A percentile compares a stretch with the other conserved stretches of the same genome.
These are phyloP conservation scores for Backusella sp. DNA, from an alignment of 192 early-diverging fungal genomes.

Conservation along the genomic window DNA sequence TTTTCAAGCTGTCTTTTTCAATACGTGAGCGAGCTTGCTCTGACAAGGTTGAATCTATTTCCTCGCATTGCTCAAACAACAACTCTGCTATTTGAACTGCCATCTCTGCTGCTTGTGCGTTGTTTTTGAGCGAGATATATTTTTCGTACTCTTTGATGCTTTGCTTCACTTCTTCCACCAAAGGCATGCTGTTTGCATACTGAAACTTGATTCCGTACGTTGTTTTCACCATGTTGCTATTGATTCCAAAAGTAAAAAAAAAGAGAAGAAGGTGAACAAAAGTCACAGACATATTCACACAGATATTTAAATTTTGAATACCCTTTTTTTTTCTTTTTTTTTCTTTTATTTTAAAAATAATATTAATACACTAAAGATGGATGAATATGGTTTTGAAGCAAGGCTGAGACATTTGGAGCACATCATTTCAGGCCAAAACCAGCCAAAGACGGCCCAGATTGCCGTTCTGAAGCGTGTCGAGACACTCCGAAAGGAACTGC, in stretches of 20 bases:
- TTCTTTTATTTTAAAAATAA: not conserved
- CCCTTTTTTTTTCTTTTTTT: not conserved
- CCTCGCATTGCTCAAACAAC: conserved; percentile 9
- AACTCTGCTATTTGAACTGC: conserved; percentile 17
- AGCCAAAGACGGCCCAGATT: not conserved
- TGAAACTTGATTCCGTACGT: conserved; percentile 27
- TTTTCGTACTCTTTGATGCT: not conserved
- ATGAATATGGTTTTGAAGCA: conserved; percentile 35
- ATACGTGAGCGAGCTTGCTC: not conserved
- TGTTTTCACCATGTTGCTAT: conserved; percentile 14
- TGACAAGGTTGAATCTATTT: not conserved
- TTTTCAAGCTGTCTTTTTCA: not conserved
- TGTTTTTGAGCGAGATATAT: not conserved
- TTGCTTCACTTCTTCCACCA: conserved; percentile 17
- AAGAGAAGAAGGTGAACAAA: not conserved
- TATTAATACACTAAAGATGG: conserved; percentile 14
- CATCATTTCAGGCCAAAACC: conserved; percentile 22
- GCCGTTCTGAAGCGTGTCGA: conserved; percentile 18
- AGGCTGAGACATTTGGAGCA: conserved; percentile 30
- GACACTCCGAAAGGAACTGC: conserved; percentile 28
- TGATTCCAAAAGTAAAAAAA: not conserved
- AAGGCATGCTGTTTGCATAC: conserved; percentile 1
- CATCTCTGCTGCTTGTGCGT: not conserved
- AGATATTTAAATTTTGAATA: not conserved
- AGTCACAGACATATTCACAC: not conserved